Conservation (phyloP, 371 early-diverging fungal genomes). For the Circinella minor region DNA sequence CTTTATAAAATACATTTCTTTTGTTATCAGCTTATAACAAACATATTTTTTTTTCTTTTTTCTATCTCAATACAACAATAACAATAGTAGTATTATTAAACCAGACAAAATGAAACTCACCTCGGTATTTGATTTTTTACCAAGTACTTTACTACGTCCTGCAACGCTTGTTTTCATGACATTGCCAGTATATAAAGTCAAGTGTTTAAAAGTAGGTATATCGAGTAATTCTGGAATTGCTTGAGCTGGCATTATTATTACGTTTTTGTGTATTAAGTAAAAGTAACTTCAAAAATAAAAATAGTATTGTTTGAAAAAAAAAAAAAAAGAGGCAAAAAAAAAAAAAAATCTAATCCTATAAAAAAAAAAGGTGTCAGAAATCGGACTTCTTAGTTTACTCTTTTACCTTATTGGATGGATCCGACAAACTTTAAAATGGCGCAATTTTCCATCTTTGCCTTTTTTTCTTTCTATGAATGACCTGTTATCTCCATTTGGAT, state of each 20-base stretch:
- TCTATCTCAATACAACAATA: no score
- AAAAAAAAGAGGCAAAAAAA: background rate
- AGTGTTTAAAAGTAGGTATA: slow-evolving; percentile 40
- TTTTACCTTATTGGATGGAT: background rate
- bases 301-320: no score
- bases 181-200: slow-evolving; percentile 60
- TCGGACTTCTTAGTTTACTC: background rate
- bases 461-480: background rate
- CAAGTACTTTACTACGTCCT: slow-evolving; percentile 29
- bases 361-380: slow-evolving; percentile 5
- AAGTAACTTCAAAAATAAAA: no score
- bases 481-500: no score
- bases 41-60: background rate
- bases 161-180: slow-evolving; percentile 56
- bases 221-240: slow-evolving; percentile 21
- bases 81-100: background rate
- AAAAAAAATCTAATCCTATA: background rate
- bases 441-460: background rate
- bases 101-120: slow-evolving; percentile 25
- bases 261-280: background rate
- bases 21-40: no score
- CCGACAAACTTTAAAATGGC: background rate
- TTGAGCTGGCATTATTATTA: slow-evolving; percentile 35
- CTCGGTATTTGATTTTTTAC: slow-evolving; percentile 60
- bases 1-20: background rate